Evolutionary conservation across 352 stramenopile genomes (phyloP).

Genomic region (Thalassiosira sp.): DNA sequence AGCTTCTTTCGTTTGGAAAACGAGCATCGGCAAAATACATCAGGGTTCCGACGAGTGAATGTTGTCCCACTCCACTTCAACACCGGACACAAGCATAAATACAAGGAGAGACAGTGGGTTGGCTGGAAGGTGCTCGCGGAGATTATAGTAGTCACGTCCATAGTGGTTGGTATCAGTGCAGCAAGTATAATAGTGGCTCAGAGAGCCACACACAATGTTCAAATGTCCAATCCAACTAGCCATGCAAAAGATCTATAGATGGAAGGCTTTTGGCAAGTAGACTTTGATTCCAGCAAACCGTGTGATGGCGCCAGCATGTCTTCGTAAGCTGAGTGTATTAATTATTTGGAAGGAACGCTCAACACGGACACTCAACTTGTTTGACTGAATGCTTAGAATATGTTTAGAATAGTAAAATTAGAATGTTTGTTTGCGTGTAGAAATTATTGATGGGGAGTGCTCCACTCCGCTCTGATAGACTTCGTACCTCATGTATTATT

Average conservation of each 20-base stretch:
- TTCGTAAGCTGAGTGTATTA: too few species aligned
- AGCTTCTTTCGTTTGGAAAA: conserved; percentile 93
- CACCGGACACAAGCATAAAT: conserved; percentile 80
- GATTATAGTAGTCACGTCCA: conserved; percentile 64
- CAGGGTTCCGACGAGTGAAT: conserved; percentile 73
- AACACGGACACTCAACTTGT: too few species aligned
- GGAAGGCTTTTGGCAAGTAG: neutral
- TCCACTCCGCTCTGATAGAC: too few species aligned
- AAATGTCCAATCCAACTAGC: conserved; percentile 25
- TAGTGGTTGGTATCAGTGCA: conserved; percentile 71
- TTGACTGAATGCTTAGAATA: too few species aligned
- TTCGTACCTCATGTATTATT: too few species aligned
- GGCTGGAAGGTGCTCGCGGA: conserved; percentile 76
- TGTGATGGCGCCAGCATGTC: too few species aligned
- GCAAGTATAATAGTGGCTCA: conserved; percentile 80
- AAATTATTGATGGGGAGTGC: too few species aligned
- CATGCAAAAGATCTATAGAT: conserved; percentile 13
- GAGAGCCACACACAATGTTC: conserved; percentile 48
- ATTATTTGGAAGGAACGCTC: too few species aligned
- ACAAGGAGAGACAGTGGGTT: conserved; percentile 67
- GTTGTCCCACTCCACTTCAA: conserved; percentile 84
- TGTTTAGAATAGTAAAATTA: too few species aligned
- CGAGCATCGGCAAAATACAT: conserved; percentile 79
- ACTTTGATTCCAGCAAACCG: too few species aligned
- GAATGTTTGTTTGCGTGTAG: too few species aligned